Evolutionary conservation across 1,284 basidiomycete species (phyloP), one percentile per base, ranked within the genome.

Genomic region (Athelia psychrophila): DNA sequence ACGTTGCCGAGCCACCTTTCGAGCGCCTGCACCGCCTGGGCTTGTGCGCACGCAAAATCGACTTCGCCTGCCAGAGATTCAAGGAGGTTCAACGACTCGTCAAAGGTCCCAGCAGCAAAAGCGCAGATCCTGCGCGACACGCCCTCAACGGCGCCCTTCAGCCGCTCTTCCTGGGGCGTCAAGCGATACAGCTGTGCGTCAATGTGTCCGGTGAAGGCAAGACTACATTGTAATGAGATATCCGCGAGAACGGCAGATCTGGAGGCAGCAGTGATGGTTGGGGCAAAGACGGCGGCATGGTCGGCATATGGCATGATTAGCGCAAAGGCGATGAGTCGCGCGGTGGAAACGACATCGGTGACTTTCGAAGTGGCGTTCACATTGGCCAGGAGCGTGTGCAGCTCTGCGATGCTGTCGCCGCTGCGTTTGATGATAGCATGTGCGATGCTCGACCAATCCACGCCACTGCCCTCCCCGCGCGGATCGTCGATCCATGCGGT

Each of bases 351-450:
- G 24, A 46, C 22, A 8, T 23, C 20, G 5, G 22, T 46, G 12
- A 27, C 24, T 6, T 46, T 24, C n/a, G 38, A 44, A 22, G 22
- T 25, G 33, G 35, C 30, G 45, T 22, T 30, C 40, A 35, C 49
- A 23, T 48, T 50, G 13, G 46, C 46, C 47, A 47, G 49, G 10
- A 46, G 44, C 15, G 25, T 18, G 24, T 46, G 44, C 9, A 46
- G 16, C 44, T 46, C 44, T 9, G 44, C 19, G 19, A 46, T 8
- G 16, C 44, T 8, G 44, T 46, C 44, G 10, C 44, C 44, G 24
- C 24, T 24, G 6, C 44, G 44, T n/a, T 46, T 20, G 8, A 46
- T 23, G 10, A 46, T 23, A 23, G 6, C 44, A 8, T 46, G 44
- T 27, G 24, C 44, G n/a, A 46, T 46, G 15, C 10, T 8, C 15